Conservation (phyloP, 495 filamentous ascomycete genomes). For the Aspergillus ostianus region DNA sequence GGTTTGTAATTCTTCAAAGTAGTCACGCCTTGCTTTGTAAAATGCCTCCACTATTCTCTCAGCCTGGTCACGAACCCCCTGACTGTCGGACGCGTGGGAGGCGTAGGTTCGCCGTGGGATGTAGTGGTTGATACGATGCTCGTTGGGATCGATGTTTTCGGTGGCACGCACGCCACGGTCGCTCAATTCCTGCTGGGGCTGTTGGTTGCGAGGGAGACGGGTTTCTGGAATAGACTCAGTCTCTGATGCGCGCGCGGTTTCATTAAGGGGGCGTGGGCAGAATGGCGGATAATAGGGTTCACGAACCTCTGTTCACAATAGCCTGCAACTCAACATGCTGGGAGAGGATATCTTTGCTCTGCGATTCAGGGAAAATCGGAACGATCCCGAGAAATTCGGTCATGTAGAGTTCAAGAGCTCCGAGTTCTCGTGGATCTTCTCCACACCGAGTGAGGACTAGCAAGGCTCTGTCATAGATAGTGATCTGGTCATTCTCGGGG, state of each 20-base stretch:
- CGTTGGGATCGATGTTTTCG: background rate
- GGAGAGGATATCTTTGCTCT: slow-evolving; percentile 16
- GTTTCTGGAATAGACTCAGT: background rate
- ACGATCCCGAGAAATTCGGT: slow-evolving; percentile 39
- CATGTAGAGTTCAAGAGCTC: slow-evolving; percentile 39
- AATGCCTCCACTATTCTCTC: slow-evolving; percentile 36
- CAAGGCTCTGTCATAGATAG: slow-evolving; percentile 40
- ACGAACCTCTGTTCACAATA: slow-evolving; percentile 21
- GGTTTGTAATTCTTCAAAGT: slow-evolving; percentile 22
- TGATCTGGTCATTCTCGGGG: slow-evolving; percentile 42
- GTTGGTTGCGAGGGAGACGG: background rate
- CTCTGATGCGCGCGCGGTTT: background rate
- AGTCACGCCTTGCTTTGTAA: slow-evolving; percentile 38
- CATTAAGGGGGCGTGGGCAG: background rate
- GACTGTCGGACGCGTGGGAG: background rate
- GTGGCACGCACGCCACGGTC: background rate
- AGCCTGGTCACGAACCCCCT: slow-evolving; percentile 15
- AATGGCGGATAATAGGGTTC: background rate
- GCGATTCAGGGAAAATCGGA: slow-evolving; percentile 11
- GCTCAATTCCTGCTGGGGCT: background rate
- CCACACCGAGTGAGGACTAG: slow-evolving; percentile 31
- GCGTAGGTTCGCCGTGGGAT: background rate
- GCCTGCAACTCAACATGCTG: slow-evolving; percentile 18
- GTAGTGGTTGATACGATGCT: background rate
- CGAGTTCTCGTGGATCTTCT: slow-evolving; percentile 21